Evolutionary conservation across 1,139 yeast genomes (phyloP), one percentile per base, ranked within the genome.

Genomic region (Suhomyces ambrosiae): DNA sequence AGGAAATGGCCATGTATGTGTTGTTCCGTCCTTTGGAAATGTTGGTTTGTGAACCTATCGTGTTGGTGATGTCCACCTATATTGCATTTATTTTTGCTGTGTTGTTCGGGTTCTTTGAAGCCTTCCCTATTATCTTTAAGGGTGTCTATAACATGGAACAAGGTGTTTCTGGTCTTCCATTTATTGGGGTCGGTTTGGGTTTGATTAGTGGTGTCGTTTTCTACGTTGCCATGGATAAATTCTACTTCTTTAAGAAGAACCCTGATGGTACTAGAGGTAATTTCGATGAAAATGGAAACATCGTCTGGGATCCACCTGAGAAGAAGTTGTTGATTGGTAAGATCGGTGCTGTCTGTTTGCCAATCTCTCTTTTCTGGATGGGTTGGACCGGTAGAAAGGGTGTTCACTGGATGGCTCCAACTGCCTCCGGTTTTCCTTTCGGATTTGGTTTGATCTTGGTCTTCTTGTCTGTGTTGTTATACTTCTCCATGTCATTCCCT

Each of bases 321-420:
- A 40, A 44, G n/a, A 58, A 62, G 41, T 60, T 70, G 41, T 44
- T 62, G 14, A 50, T 76, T 8, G 80, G 80, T 41, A 74, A 78
- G 46, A 59, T 79, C 41, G 85, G 87, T 18, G 79, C 89, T 2
- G 56, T 82, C 22, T 71, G 79, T 16, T 64, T 86, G 44, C 90
- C 90, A 12, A 67, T 80, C 30, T 74, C 87, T 0, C 68, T 86
- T 41, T 86, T 86, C 61, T 86, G 94, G 94, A 69, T 85, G 42
- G 95, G 84, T 10, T 86, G 95, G 95, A 74, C 90, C 3, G 76
- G 87, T 5, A 74, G 77, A 52, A 33, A 37, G 5, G 45, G 64
- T n/a, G 78, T 85, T 21, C 94, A 86, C 59, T 87, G 94, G 94
- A 80, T 85, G 67, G 84, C 80, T 11, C 89, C 95, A 9, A 70